Percentiles rank a stretch among this genome's conserved stretches.
phyloP scores from a whole-genome alignment of 1,284 basidiomycete genomes.

The Thecaphora frezii region DNA sequence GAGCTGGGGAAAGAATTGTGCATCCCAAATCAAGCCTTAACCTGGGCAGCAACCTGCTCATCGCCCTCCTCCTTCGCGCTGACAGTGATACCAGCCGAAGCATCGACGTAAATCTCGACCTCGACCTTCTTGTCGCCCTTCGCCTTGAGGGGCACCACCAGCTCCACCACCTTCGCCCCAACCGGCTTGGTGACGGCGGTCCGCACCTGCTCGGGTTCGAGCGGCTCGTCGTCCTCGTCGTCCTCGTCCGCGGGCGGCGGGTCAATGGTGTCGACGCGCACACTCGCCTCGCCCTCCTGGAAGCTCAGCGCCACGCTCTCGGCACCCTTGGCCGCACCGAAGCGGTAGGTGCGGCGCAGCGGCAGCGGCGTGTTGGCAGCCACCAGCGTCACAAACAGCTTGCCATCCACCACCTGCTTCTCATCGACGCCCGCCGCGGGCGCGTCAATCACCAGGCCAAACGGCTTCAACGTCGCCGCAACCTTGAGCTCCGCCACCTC shows the following conservation, averaged over 20 bases:
- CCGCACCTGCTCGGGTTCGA: conserved; percentile 48
- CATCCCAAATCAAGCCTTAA: background rate
- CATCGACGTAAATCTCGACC: conserved; percentile 26
- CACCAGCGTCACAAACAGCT: conserved; percentile 59
- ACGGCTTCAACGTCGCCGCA: conserved; percentile 61
- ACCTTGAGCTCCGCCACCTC: conserved; percentile 53
- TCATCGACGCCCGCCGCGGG: conserved; percentile 56
- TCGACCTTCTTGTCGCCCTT: conserved; percentile 25
- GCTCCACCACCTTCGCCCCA: conserved; percentile 22
- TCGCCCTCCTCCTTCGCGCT: conserved; percentile 21
- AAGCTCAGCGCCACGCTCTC: conserved; percentile 69
- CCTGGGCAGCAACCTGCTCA: background rate
- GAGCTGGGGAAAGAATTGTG: background rate
- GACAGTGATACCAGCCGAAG: conserved; percentile 15
- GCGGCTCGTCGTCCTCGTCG: conserved; percentile 62
- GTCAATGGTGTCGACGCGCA: conserved; percentile 68
- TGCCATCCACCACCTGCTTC: conserved; percentile 63
- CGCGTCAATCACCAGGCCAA: conserved; percentile 80
- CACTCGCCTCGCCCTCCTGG: conserved; percentile 80
- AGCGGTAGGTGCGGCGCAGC: conserved; percentile 69
- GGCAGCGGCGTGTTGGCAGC: conserved; percentile 67
- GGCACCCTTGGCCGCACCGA: conserved; percentile 59
- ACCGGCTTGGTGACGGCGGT: conserved; percentile 42
- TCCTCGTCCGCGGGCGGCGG: conserved; percentile 44
- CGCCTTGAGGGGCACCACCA: conserved; percentile 28